Conservation (phyloP, 1,139 yeast genomes). For the Yamadazyma siamensis region DNA sequence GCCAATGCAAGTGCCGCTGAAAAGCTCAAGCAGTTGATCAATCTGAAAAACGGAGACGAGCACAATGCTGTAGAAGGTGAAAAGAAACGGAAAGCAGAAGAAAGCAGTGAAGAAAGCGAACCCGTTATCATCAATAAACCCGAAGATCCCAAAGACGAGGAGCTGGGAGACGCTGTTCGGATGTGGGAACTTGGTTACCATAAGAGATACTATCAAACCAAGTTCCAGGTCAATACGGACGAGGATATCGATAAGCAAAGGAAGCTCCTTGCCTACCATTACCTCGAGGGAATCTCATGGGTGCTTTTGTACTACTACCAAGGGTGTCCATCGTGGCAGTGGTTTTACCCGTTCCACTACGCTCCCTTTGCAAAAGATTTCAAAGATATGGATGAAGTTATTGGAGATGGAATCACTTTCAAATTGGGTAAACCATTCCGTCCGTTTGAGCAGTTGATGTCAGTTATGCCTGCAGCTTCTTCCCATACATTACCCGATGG, state of each 20-base stretch:
- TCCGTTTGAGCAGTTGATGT: slow-evolving; percentile 96
- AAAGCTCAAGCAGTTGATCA: slow-evolving; percentile 48
- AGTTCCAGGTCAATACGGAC: slow-evolving; percentile 58
- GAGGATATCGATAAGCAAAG: slow-evolving; percentile 57
- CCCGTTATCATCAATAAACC: slow-evolving; percentile 22
- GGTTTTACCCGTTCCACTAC: slow-evolving; percentile 97
- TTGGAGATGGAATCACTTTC: slow-evolving; percentile 58
- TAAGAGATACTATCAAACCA: slow-evolving; percentile 73
- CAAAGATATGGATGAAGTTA: slow-evolving; percentile 42
- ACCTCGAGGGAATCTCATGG: slow-evolving; percentile 96
- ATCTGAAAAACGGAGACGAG: slow-evolving; percentile 18
- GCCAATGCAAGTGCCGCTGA: slow-evolving; percentile 74
- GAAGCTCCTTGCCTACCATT: slow-evolving; percentile 62
- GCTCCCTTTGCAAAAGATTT: slow-evolving; percentile 97
- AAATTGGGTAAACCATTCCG: slow-evolving; percentile 75
- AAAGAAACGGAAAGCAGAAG: slow-evolving; percentile 8
- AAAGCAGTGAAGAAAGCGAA: slow-evolving; percentile 15
- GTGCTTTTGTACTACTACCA: slow-evolving; percentile 89
- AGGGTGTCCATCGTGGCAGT: slow-evolving; percentile 98
- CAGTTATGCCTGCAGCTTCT: slow-evolving; percentile 95
- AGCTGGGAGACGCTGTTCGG: slow-evolving; percentile 57
- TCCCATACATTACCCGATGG: slow-evolving; percentile 87
- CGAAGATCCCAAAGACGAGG: slow-evolving; percentile 13
- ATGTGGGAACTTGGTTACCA: slow-evolving; percentile 88
- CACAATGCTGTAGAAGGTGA: slow-evolving; percentile 9